A percentile compares a stretch with the other conserved stretches of the same genome.
phyloP scores from a whole-genome alignment of 2,329 filamentous ascomycete species.

The Sphaceloma murrayae region DNA sequence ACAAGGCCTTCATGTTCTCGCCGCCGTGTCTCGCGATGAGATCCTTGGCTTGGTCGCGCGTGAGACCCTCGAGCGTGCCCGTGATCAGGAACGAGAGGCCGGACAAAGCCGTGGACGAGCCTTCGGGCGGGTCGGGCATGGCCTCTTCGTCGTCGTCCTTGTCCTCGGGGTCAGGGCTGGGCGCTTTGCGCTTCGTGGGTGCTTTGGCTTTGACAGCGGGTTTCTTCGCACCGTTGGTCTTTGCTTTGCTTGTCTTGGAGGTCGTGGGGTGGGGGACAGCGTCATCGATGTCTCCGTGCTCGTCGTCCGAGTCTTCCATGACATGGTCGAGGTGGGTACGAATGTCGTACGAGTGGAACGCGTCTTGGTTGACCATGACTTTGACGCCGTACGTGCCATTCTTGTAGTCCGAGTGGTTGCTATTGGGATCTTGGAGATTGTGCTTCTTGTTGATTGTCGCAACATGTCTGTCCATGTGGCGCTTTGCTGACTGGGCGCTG shows the following conservation, averaged over 20 bases:
- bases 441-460: background rate
- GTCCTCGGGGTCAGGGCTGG: background rate
- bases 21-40: constrained; percentile 18
- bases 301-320: background rate
- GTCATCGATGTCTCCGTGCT: background rate
- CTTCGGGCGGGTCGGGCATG: constrained; percentile 12
- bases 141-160: constrained; percentile 1
- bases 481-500: background rate
- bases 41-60: constrained; percentile 9
- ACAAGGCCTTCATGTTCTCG: constrained; percentile 9
- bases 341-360: constrained; percentile 15
- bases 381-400: background rate
- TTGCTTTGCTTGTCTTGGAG: background rate
- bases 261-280: no score
- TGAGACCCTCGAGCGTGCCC: constrained; percentile 18
- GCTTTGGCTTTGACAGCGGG: constrained; percentile 1
- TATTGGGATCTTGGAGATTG: constrained; percentile 7
- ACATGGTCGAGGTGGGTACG: constrained; percentile 1
- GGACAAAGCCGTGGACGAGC: constrained; percentile 6
- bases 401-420: background rate
- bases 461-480: constrained; percentile 1
- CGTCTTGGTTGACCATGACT: constrained; percentile 10
- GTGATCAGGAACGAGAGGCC: constrained; percentile 16
- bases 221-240: constrained; percentile 1
- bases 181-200: constrained; percentile 1